Base-by-base conservation (phyloP, 805 yeast genomes). In the Candida easanensis region DNA sequence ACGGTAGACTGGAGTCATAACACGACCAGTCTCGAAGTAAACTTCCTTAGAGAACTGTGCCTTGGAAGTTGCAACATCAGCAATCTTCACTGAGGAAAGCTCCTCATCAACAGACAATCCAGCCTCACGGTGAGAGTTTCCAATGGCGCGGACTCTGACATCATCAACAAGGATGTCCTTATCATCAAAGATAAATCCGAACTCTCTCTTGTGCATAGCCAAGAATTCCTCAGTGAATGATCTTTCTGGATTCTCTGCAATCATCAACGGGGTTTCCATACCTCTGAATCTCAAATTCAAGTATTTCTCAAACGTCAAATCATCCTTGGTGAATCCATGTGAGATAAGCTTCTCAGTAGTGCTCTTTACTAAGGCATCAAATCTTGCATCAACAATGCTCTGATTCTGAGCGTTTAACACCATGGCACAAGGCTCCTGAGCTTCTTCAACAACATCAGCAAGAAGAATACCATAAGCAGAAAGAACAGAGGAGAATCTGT, bases 381-480 rank as follows among this genome's bases (percentile, higher is more conserved):
- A 69, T 45, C 80, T 74, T 4, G 51, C 55, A 20, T 71, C 63
- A 22, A 87, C 63, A 2, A 54, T 55, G 0, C 33, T 20, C 26
- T 60, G 45, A 13, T 69, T 64, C 4, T 51, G 59, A 1, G 56
- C 62, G 3, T 58, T 62, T 34, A 80, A 58, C 1, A 67, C 58
- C 11, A 67, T 55, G 2, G 84, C 74, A 36, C 82, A 77, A 0
- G 95, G 95, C 48, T 80, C 81, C 62, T 85, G 93, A n/a, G 65
- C 69, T 55, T 87, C 96, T 36, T 79, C 79, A 9, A 86, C 93
- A 35, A 87, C 84, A 64, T 87, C 95, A 3, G 96, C 96, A 25
- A 88, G 68, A 3, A 88, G 80, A 69, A 88, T 88, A 48, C 96
- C 96, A 58, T 84, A 88, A 0, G 96, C 96, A 1, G 95, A 85